Evolutionary conservation across 2,329 filamentous ascomycete genomes (phyloP).

Genomic region (Colletotrichum filicis): DNA sequence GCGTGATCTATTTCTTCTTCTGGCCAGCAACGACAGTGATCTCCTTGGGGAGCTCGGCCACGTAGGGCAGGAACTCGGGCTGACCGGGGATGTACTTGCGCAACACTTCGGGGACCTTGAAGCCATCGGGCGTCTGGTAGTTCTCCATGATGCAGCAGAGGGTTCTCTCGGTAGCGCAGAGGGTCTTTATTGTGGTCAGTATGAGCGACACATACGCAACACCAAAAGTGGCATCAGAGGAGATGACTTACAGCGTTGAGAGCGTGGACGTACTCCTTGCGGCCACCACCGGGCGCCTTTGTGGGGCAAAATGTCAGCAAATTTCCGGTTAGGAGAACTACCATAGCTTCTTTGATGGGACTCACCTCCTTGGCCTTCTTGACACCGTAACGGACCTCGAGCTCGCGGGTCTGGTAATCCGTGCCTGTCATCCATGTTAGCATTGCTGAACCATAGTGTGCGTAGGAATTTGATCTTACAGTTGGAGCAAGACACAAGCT

Average conservation of each 20-base stretch:
- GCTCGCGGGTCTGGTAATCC: constrained; percentile 82
- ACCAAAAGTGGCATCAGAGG: constrained; percentile 65
- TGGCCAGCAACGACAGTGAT: constrained; percentile 43
- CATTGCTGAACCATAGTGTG: background rate
- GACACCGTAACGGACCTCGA: constrained; percentile 90
- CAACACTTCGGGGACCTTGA: constrained; percentile 83
- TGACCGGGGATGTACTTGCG: constrained; percentile 91
- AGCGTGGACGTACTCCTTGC: constrained; percentile 95
- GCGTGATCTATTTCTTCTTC: constrained; percentile 40
- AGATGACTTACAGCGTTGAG: constrained; percentile 71
- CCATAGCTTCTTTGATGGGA: background rate
- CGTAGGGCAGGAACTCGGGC: constrained; percentile 89
- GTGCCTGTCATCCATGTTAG: constrained; percentile 24
- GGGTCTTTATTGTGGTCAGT: constrained; percentile 63
- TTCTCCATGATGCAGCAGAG: constrained; percentile 97
- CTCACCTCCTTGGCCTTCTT: constrained; percentile 64
- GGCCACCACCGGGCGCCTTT: constrained; percentile 36
- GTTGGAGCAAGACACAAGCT: constrained; percentile 97
- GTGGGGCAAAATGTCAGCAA: background rate
- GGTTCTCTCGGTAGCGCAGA: constrained; percentile 91
- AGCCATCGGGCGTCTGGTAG: constrained; percentile 90
- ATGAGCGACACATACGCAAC: background rate
- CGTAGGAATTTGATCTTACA: constrained; percentile 72
- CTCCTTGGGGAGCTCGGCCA: constrained; percentile 86
- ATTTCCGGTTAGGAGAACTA: background rate